phyloP scores from a whole-genome alignment of 169 alveolate genomes.

The Eimeria brunetti region DNA sequence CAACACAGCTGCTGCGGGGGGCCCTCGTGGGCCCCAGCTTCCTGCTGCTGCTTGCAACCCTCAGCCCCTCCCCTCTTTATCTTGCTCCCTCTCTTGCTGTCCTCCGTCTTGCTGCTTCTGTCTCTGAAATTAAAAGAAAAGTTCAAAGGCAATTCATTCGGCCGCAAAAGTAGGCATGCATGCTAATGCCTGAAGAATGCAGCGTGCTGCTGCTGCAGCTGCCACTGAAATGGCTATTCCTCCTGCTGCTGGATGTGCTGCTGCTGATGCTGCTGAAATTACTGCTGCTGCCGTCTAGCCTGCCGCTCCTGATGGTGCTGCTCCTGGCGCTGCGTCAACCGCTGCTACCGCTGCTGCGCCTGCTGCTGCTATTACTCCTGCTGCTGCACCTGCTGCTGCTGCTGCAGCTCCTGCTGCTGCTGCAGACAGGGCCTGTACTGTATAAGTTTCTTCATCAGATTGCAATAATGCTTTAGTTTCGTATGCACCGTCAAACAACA shows the following conservation, averaged over 20 bases:
- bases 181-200: background rate
- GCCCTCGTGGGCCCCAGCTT: background rate
- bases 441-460: background rate
- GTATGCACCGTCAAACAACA: background rate
- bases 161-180: background rate
- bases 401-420: background rate
- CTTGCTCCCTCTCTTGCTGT: background rate
- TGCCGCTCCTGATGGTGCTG: background rate
- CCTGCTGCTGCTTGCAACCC: constrained; percentile 17
- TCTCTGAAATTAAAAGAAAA: background rate
- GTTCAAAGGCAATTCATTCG: background rate
- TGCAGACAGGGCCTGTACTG: background rate
- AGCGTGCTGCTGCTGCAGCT: background rate
- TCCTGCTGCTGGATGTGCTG: background rate
- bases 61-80: background rate
- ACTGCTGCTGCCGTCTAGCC: background rate
- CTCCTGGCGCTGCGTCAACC: background rate
- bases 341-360: background rate
- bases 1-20: background rate
- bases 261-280: background rate
- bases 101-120: background rate
- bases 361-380: background rate
- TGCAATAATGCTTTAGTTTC: background rate
- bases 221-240: background rate
- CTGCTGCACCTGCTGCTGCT: constrained; percentile 12